phyloP scores from a whole-genome alignment of 768 basidiomycete genomes.

The Phylloporus sp. region DNA sequence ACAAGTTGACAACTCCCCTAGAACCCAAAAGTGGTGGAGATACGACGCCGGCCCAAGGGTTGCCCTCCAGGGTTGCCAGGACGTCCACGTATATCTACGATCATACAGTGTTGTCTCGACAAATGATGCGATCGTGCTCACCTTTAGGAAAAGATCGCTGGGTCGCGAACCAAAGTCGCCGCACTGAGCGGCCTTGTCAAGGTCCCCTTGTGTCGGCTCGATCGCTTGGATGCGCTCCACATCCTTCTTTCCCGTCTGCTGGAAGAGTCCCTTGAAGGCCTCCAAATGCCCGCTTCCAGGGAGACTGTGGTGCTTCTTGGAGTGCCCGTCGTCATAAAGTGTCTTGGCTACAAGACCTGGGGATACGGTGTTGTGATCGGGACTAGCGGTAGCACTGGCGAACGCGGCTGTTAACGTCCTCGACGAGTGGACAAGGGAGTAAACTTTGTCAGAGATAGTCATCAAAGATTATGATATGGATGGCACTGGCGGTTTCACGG shows the following conservation, averaged over 20 bases:
- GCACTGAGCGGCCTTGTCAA: constrained; percentile 45
- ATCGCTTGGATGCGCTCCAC: constrained; percentile 17
- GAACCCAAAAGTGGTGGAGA: constrained; percentile 62
- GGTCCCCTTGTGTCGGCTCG: constrained; percentile 37
- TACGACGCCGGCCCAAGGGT: constrained; percentile 53
- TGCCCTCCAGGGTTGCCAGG: constrained; percentile 51
- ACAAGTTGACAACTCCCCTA: constrained; percentile 58
- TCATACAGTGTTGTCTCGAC: background rate
- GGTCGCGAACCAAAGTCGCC: constrained; percentile 53
- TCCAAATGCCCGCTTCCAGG: constrained; percentile 14
- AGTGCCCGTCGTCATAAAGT: constrained; percentile 33
- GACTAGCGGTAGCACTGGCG: constrained; percentile 31
- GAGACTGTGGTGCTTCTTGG: constrained; percentile 28
- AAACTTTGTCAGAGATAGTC: constrained; percentile 30
- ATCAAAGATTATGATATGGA: constrained; percentile 13
- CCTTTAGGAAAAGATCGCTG: constrained; percentile 59
- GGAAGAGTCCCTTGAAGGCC: constrained; percentile 17
- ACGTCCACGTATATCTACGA: constrained; percentile 58
- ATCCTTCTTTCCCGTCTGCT: constrained; percentile 15
- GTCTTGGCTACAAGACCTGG: constrained; percentile 37
- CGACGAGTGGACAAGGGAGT: constrained; percentile 29
- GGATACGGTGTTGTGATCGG: constrained; percentile 12
- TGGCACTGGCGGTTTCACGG: background rate
- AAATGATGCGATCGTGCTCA: constrained; percentile 22
- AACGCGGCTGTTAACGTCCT: constrained; percentile 43